Percentiles rank a stretch among this genome's conserved stretches.
These are phyloP conservation scores for Alternaria incomplexa DNA, from an alignment of 2,329 filamentous ascomycete species.

Conservation along the genomic window DNA sequence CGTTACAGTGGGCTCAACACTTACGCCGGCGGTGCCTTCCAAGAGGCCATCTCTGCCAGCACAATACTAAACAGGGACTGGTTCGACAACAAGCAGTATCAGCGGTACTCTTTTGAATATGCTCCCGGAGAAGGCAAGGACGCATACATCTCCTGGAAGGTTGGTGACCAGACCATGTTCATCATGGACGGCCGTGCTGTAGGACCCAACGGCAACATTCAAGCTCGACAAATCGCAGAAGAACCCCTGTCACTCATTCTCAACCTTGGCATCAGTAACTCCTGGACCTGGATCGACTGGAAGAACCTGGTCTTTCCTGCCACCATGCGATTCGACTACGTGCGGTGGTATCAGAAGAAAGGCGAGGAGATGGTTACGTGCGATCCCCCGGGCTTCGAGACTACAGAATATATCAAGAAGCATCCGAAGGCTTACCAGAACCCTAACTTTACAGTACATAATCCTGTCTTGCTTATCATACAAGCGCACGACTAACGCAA, in stretches of 20 bases:
- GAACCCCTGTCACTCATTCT: conserved; percentile 63
- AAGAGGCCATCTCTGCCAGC: conserved; percentile 63
- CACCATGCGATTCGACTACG: conserved; percentile 61
- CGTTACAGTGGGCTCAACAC: conserved; percentile 57
- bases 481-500: not conserved
- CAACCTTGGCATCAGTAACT: conserved; percentile 59
- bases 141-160: conserved; percentile 59
- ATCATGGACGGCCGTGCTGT: conserved; percentile 60
- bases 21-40: conserved; percentile 61
- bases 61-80: conserved; percentile 62
- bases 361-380: conserved; percentile 59
- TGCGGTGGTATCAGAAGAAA: conserved; percentile 61
- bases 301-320: conserved; percentile 56
- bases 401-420: conserved; percentile 58
- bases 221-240: conserved; percentile 55
- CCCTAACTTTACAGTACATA: conserved; percentile 58
- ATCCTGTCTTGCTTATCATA: not conserved
- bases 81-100: conserved; percentile 62
- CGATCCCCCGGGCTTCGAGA: conserved; percentile 61
- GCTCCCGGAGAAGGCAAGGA: conserved; percentile 55
- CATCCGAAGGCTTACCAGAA: conserved; percentile 58
- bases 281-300: conserved; percentile 58
- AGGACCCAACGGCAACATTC: conserved; percentile 61
- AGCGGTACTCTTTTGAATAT: conserved; percentile 64
- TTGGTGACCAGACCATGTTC: conserved; percentile 59